Base-by-base conservation (phyloP, 1,284 basidiomycete genomes). In the Cryptococcus deneoformans region DNA sequence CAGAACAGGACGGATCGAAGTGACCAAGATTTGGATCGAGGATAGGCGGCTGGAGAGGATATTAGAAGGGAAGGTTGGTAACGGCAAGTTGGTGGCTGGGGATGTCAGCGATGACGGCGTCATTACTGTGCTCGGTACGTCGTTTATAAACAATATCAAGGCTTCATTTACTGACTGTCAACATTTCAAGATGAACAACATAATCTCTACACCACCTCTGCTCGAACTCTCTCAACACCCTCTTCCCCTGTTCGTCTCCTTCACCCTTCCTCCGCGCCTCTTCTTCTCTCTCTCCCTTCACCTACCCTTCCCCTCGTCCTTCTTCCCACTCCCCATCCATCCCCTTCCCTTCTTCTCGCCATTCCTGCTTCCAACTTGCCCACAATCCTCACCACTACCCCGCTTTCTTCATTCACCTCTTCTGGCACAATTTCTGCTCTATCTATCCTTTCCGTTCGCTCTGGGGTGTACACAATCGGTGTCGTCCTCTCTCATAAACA, bases 41-140 rank as follows among this genome's bases (percentile, higher is more conserved):
- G 52, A 38, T 20, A 52, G 8, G 9, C 52, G 51, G n/a, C 50
- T 51, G 5, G 63, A 63, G 14, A 58, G 50, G 12, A 24, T 58
- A 0, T 53, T 42, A 24, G 59, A 66, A n/a, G 64, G 55, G 0
- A 43, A 46, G 0, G 40, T 68, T 8, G 58, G 56, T 1, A 38
- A 52, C 35, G 37, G 50, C 3, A 54, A 50, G 35, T 56, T 67
- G 16, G 37, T 53, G 2, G 51, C 54, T 3, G 71, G 60, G 12
- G 65, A 64, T 52, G 62, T 72, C 10, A 65, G 66, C 29, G 50
- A 60, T n/a, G 66, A 68, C 36, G 71, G 71, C 5, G 44, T 63
- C 1, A 58, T 75, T 47, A 68, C 61, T 8, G 67, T 60, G 14
- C 60, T 72, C 50, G 63, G 71, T 68, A 43, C 42, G 64, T 57